Percentiles rank a stretch among this genome's conserved stretches.
Conservation (phyloP, 768 basidiomycete species). For the Mycena chlorophos region DNA sequence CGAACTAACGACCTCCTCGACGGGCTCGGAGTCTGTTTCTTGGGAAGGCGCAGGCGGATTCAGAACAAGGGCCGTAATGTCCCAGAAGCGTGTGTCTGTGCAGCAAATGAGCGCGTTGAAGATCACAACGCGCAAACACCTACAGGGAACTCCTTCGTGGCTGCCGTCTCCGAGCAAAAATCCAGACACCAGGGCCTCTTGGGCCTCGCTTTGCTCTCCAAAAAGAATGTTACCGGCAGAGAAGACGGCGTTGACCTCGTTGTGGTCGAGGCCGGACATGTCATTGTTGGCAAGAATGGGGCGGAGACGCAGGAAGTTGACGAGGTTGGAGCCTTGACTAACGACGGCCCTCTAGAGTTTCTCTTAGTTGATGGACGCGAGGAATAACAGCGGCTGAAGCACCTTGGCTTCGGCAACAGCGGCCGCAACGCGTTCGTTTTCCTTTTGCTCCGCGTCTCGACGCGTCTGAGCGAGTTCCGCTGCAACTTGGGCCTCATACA, state of each 20-base stretch:
- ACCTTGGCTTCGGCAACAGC: conserved; percentile 65
- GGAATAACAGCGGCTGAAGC: conserved; percentile 7
- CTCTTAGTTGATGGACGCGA: conserved; percentile 1
- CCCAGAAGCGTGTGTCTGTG: conserved; percentile 62
- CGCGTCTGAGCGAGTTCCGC: conserved; percentile 57
- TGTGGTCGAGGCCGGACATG: conserved; percentile 43
- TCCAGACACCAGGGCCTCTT: conserved; percentile 51
- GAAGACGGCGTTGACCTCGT: conserved; percentile 57
- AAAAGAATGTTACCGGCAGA: conserved; percentile 55
- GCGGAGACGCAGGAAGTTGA: conserved; percentile 62
- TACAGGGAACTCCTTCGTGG: conserved; percentile 65
- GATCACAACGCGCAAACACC: conserved; percentile 25
- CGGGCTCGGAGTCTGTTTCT: conserved; percentile 26
- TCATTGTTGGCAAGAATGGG: conserved; percentile 48
- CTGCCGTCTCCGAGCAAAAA: conserved; percentile 61
- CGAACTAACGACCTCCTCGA: conserved; percentile 25
- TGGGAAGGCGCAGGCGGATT: conserved; percentile 42
- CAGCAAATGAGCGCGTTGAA: conserved; percentile 15
- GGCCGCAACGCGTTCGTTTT: conserved; percentile 53
- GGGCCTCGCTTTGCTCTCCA: conserved; percentile 52
- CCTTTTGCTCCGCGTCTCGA: conserved; percentile 55
- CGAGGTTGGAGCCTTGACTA: conserved; percentile 48
- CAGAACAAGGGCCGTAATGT: conserved; percentile 54
- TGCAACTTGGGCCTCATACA: conserved; percentile 61
- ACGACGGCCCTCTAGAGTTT: conserved; percentile 43